Percentiles rank a stretch among this genome's conserved stretches.
phyloP scores from a whole-genome alignment of 768 basidiomycete genomes.

The Boletus rubescentipes region DNA sequence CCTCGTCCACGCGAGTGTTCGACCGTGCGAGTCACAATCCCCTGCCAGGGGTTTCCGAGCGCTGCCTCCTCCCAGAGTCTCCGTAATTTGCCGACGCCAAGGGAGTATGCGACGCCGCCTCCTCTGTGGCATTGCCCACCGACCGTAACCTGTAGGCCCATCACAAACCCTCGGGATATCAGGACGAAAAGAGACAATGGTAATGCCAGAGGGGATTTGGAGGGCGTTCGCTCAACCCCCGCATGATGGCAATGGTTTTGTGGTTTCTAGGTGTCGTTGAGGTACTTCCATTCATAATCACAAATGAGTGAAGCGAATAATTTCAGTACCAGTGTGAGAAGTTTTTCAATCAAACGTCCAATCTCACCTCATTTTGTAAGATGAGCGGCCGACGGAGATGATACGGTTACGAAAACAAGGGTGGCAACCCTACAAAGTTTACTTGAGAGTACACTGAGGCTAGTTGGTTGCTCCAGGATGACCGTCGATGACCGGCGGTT shows the following conservation, averaged over 20 bases:
- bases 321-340: not conserved
- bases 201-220: not conserved
- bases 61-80: not conserved
- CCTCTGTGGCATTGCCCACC: not conserved
- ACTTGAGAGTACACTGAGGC: no score
- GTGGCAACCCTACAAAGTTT: no score
- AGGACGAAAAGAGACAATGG: not conserved
- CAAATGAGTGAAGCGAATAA: not conserved
- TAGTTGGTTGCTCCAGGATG: no score
- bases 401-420: not conserved
- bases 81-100: not conserved
- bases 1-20: not conserved
- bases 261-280: not conserved
- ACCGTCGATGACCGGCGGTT: not conserved
- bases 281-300: not conserved
- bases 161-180: not conserved
- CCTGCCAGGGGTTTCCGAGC: not conserved
- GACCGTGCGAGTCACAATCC: not conserved
- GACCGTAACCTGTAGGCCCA: not conserved
- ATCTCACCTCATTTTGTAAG: not conserved
- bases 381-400: not conserved
- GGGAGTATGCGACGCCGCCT: no score
- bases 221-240: not conserved
- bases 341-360: not conserved
- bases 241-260: no score